Percentiles rank a stretch among this genome's conserved stretches.
Conservation (phyloP, 1,284 basidiomycete species). For the Blastosporella zonata region DNA sequence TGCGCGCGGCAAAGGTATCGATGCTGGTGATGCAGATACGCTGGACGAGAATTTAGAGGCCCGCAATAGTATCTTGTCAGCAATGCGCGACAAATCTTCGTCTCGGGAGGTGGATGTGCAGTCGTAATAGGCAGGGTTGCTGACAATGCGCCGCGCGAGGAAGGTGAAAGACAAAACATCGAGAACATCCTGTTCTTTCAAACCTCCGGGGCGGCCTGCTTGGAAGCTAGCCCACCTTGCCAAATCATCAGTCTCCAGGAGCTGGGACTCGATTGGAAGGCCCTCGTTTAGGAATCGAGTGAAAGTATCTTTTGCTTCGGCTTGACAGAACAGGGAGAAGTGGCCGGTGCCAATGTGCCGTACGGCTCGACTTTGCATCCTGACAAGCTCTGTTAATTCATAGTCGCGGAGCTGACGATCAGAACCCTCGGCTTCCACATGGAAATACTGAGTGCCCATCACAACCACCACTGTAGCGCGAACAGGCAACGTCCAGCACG, state of each 20-base stretch:
- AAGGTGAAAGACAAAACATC: conserved; percentile 84
- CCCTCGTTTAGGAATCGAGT: conserved; percentile 84
- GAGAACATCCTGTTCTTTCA: conserved; percentile 66
- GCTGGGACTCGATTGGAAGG: conserved; percentile 82
- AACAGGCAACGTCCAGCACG: conserved; percentile 85
- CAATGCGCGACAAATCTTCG: conserved; percentile 65
- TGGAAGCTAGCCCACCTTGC: conserved; percentile 50
- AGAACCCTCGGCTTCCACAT: conserved; percentile 42
- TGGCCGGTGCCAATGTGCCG: conserved; percentile 60
- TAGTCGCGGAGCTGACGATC: conserved; percentile 82
- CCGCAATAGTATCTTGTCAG: conserved; percentile 54
- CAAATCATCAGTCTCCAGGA: conserved; percentile 56
- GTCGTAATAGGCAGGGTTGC: conserved; percentile 90
- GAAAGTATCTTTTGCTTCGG: conserved; percentile 77
- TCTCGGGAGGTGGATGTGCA: conserved; percentile 40
- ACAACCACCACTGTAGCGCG: conserved; percentile 81
- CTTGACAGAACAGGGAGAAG: conserved; percentile 87
- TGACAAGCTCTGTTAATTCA: conserved; percentile 74
- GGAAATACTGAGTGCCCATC: conserved; percentile 89
- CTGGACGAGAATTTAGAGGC: conserved; percentile 5
- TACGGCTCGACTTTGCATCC: conserved; percentile 89
- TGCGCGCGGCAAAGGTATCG: neutral
- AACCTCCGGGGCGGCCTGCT: conserved; percentile 38
- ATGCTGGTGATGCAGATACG: neutral
- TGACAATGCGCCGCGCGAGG: conserved; percentile 65